Conservation (phyloP, 192 early-diverging fungal species). For the Podila minutissima region DNA sequence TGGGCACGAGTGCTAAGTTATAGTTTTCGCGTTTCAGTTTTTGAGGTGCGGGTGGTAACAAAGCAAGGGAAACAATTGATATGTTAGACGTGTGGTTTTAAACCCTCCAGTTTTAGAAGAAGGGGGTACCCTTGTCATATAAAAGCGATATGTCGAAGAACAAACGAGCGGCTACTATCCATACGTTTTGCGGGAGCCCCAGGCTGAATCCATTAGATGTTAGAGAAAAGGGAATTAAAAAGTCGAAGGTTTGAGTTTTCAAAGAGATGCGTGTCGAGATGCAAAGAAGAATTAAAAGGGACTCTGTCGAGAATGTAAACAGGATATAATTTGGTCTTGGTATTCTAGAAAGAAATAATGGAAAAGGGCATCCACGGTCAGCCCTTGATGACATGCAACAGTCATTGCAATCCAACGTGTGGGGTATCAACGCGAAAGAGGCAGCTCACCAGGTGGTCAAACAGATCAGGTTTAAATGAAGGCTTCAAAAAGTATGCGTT, state of each 20-base stretch:
- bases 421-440: background rate
- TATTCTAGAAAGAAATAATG: background rate
- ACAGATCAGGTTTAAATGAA: background rate
- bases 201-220: slow-evolving; percentile 32
- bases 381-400: no score
- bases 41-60: background rate
- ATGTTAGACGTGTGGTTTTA: background rate
- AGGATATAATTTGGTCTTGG: no score
- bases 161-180: background rate
- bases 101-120: background rate
- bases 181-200: slow-evolving; percentile 49
- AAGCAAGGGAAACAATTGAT: background rate
- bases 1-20: slow-evolving; percentile 21
- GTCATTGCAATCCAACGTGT: background rate
- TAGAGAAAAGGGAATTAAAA: background rate
- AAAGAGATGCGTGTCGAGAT: background rate
- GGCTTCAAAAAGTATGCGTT: background rate
- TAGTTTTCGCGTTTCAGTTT: background rate
- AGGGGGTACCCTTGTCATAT: background rate
- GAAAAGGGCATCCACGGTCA: background rate
- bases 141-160: background rate
- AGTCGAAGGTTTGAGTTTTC: background rate
- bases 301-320: background rate
- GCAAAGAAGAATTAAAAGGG: background rate
- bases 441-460: background rate